Evolutionary conservation across 1,139 yeast species (phyloP), one percentile per base, ranked within the genome.

Genomic region (Yamadazyma diospyri): DNA sequence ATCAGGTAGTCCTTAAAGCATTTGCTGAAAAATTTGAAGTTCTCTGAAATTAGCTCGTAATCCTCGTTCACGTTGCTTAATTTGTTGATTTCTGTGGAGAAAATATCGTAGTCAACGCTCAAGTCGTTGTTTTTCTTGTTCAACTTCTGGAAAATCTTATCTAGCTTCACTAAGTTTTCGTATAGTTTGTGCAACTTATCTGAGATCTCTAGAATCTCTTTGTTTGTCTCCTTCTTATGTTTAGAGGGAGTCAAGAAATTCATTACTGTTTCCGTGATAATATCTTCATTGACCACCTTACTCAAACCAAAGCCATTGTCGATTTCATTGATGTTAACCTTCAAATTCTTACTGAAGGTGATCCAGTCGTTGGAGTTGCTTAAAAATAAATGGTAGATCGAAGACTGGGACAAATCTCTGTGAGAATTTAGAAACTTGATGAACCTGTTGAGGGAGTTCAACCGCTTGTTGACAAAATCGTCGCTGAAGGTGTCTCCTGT

Each of bases 401-500:
- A 75, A 46, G 94, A 81, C 40, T 77, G 76, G 23, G 81, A 75
- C 43, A 92, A 65, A 2, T 69, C 60, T 14, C 88, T 88, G 58
- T 92, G 97, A 37, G 69, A 67, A 17, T 88, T 69, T 10, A 92
- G 68, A 43, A 95, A 76, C 41, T 74, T 67, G 35, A 92, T 58
- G 51, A 88, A 92, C 40, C 94, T 66, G 47, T 82, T 79, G 35
- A 92, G 65, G 5, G 97, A 86, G 32, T 81, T 78, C n/a, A 94
- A 81, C 43, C 98, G 67, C 52, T 86, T 84, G 42, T 72, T 68
- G 0, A 95, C 89, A 57, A 92, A 92, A 38, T 86, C 86, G 8
- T 72, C 61, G 34, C 86, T 76, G 53, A 86, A 86, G 13, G 95
- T 72, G 49, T 92, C 97, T n/a, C 98, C 98, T 26, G 95, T 88